Evolutionary conservation across 2,329 filamentous ascomycete genomes (phyloP).

Genomic region (Harringtonia aguacate): DNA sequence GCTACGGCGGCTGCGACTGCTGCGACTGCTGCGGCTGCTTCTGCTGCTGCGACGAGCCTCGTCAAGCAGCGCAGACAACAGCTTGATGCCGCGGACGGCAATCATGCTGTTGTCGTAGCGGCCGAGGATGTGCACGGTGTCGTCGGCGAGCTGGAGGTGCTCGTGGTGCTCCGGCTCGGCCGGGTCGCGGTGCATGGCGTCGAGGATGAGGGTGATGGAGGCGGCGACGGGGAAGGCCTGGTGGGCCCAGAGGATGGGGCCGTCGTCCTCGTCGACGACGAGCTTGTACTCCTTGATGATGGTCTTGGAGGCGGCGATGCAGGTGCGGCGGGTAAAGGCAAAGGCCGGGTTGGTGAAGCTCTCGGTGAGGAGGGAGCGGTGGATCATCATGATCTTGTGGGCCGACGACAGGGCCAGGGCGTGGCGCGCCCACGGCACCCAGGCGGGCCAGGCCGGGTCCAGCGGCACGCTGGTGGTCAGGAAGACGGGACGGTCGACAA

Average conservation of each 20-base stretch:
- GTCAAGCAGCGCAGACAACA: constrained; percentile 22
- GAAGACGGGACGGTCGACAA: too few species aligned
- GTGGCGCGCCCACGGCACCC: constrained; percentile 21
- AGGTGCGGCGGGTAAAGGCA: constrained; percentile 22
- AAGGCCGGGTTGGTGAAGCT: constrained; percentile 22
- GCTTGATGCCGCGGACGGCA: constrained; percentile 23
- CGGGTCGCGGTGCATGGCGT: constrained; percentile 18
- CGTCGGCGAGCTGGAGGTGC: constrained; percentile 20
- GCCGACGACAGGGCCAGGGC: constrained; percentile 25
- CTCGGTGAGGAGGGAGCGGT: constrained; percentile 24
- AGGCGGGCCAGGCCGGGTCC: constrained; percentile 19
- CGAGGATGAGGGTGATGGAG: constrained; percentile 18
- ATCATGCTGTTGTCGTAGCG: constrained; percentile 25
- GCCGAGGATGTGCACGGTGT: constrained; percentile 20
- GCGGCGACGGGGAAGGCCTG: constrained; percentile 19
- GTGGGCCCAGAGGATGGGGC: constrained; percentile 17
- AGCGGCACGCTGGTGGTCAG: constrained; percentile 16
- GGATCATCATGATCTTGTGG: constrained; percentile 31
- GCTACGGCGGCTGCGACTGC: background rate
- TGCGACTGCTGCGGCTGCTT: background rate
- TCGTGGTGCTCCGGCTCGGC: constrained; percentile 16
- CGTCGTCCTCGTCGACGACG: constrained; percentile 11
- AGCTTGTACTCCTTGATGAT: constrained; percentile 21
- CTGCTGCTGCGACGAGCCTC: background rate
- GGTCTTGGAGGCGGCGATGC: constrained; percentile 26